Evolutionary conservation across 164 flowering plant genomes (phyloP).

Genomic region (Piper longum): DNA sequence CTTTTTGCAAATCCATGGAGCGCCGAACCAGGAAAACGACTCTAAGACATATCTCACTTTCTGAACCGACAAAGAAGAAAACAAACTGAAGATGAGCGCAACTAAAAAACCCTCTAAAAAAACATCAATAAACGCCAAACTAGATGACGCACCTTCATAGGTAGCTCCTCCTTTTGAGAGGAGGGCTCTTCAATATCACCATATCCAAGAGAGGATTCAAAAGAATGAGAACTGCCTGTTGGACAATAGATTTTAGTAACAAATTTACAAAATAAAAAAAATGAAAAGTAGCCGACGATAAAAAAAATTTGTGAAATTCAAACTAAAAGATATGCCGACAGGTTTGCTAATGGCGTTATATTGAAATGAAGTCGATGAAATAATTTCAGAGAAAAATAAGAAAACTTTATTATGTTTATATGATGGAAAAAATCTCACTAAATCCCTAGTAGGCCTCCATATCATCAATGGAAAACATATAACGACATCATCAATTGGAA

Average conservation of each 20-base stretch:
- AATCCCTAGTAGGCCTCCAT: too few relatives aligned
- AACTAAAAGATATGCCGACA: too few relatives aligned
- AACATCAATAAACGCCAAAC: not conserved
- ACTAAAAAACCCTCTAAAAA: not conserved
- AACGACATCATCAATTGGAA: too few relatives aligned
- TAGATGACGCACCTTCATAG: slow-evolving; percentile 20
- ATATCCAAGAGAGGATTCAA: slow-evolving; percentile 7
- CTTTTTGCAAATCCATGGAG: slow-evolving; percentile 50
- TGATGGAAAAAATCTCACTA: too few relatives aligned
- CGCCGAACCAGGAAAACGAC: slow-evolving; percentile 59
- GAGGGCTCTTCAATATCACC: slow-evolving; percentile 11
- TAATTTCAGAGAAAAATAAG: too few relatives aligned
- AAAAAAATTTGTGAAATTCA: too few relatives aligned
- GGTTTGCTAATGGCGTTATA: too few relatives aligned
- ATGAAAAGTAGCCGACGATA: too few relatives aligned
- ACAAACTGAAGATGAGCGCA: not conserved
- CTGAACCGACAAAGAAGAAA: not conserved
- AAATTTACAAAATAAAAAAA: too few relatives aligned
- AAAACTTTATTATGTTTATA: too few relatives aligned
- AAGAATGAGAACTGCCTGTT: slow-evolving; percentile 19
- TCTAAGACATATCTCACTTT: slow-evolving; percentile 16
- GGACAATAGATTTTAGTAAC: not conserved
- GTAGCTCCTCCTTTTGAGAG: slow-evolving; percentile 4
- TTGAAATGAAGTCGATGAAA: too few relatives aligned
- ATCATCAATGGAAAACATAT: too few relatives aligned